Percentiles rank a stretch among this genome's conserved stretches.
These are phyloP conservation scores for Acanthamoeba healyi DNA, from an alignment of 208 protist genomes.

Conservation along the genomic window DNA sequence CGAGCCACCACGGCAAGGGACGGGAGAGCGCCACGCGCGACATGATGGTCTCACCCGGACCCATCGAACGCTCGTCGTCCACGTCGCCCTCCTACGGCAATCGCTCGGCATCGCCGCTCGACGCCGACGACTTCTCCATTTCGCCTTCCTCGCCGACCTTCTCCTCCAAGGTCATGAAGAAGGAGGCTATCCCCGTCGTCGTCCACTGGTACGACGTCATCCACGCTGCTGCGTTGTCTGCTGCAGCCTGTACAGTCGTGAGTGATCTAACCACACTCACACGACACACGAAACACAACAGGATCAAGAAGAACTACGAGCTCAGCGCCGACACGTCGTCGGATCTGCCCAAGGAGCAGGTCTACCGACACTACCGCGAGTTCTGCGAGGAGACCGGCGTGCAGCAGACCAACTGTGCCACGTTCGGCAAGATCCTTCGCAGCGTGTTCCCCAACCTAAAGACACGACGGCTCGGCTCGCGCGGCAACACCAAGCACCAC, in stretches of 20 bases:
- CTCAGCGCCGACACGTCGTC: neutral
- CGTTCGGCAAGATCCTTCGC: constrained; percentile 81
- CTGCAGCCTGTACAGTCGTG: too few relatives aligned
- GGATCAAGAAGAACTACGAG: constrained; percentile 60
- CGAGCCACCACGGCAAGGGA: neutral
- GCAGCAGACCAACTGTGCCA: constrained; percentile 78
- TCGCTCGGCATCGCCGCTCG: neutral
- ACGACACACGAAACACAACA: too few relatives aligned
- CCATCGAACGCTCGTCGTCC: neutral
- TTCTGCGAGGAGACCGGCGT: constrained; percentile 29
- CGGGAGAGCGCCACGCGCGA: constrained; percentile 15
- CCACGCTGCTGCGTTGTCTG: too few relatives aligned
- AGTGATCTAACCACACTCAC: too few relatives aligned
- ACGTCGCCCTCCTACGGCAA: neutral
- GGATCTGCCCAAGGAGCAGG: constrained; percentile 51
- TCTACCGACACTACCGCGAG: constrained; percentile 55
- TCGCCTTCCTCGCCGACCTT: neutral
- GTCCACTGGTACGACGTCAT: too few relatives aligned
- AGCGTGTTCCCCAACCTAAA: constrained; percentile 78
- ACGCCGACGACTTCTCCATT: neutral
- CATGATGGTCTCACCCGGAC: neutral
- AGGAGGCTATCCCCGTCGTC: constrained; percentile 40
- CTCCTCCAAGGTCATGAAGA: constrained; percentile 48
- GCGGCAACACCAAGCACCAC: constrained; percentile 84
- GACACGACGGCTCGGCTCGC: constrained; percentile 77